Base-by-base conservation (phyloP, 257 asterid genomes). In the Echites panduratus region DNA sequence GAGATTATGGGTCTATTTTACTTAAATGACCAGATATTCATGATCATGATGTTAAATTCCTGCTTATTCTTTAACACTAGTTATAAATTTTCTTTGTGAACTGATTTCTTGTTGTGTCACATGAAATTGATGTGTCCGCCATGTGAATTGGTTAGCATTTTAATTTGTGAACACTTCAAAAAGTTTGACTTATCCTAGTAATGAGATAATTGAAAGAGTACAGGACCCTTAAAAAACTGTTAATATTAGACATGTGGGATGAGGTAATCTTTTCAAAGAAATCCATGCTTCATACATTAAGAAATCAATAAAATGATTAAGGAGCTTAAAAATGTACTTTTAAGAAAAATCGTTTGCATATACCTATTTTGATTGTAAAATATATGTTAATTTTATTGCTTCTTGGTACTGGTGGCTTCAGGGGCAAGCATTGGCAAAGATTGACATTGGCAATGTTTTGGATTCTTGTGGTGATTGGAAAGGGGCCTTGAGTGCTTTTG, bases 401-500 rank as follows among this genome's bases (percentile, higher is more conserved):
- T 63, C 44, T 63, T 19, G 16, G 76, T 74, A 62, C 48, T 40
- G 73, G 77, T 78, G 72, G 48, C 77, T 82, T 73, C 87, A 94
- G 99, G 99, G 99, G 76, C 97, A 92, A 84, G 98, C 94, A 71
- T 52, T 92, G 77, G 89, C 88, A 70, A 90, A 87, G 88, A 90
- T 92, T 74, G 91, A 85, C 82, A 86, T 89, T 62, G 99, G 99
- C 56, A 84, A 83, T 79, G 80, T 80, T 82, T 82, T 95, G 80
- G 99, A 95, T 76, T 82, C 92, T 68, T 66, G 50, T 68, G 98
- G 96, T 77, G 86, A 93, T 71, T 86, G 86, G 85, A 22, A 52
- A 65, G 90, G 87, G 57, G 99, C 97, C 79, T 78, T 90, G 78
- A 85, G 83, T 49, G 90, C 98, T 72, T 90, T 83, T 80, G 73